phyloP scores from a whole-genome alignment of 495 filamentous ascomycete genomes.

The Neurospora terricola region DNA sequence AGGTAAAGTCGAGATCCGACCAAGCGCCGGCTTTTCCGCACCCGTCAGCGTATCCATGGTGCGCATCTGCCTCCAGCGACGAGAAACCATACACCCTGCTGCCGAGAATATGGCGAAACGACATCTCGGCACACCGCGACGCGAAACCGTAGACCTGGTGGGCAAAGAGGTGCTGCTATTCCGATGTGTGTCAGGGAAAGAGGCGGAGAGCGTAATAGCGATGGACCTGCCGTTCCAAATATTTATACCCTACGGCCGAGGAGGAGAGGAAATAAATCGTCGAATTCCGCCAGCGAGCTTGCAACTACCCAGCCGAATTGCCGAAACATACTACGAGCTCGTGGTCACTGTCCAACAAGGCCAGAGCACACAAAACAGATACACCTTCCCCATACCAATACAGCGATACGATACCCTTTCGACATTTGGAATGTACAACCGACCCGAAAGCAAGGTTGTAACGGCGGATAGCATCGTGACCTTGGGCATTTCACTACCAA shows the following conservation, averaged over 20 bases:
- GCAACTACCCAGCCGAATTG: slow-evolving; percentile 81
- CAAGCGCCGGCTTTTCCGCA: slow-evolving; percentile 67
- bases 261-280: slow-evolving; percentile 75
- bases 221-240: slow-evolving; percentile 98
- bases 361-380: slow-evolving; percentile 74
- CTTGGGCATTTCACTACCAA: slow-evolving; percentile 77
- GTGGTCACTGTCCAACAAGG: slow-evolving; percentile 94
- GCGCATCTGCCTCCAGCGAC: slow-evolving; percentile 82
- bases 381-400: slow-evolving; percentile 83
- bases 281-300: slow-evolving; percentile 88
- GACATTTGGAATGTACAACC: slow-evolving; percentile 99
- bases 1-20: slow-evolving; percentile 95
- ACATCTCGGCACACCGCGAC: slow-evolving; percentile 81
- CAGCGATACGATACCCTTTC: slow-evolving; percentile 90
- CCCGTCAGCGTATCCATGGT: slow-evolving; percentile 89
- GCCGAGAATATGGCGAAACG: slow-evolving; percentile 91
- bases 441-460: slow-evolving; percentile 75
- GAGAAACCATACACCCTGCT: slow-evolving; percentile 92
- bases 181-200: slow-evolving; percentile 70
- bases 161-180: slow-evolving; percentile 93
- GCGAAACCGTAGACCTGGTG: slow-evolving; percentile 84
- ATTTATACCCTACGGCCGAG: slow-evolving; percentile 90
- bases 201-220: slow-evolving; percentile 78
- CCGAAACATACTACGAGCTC: slow-evolving; percentile 94
- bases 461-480: slow-evolving; percentile 88